phyloP scores from a whole-genome alignment of 257 asterid species.

The Catharanthus roseus region DNA sequence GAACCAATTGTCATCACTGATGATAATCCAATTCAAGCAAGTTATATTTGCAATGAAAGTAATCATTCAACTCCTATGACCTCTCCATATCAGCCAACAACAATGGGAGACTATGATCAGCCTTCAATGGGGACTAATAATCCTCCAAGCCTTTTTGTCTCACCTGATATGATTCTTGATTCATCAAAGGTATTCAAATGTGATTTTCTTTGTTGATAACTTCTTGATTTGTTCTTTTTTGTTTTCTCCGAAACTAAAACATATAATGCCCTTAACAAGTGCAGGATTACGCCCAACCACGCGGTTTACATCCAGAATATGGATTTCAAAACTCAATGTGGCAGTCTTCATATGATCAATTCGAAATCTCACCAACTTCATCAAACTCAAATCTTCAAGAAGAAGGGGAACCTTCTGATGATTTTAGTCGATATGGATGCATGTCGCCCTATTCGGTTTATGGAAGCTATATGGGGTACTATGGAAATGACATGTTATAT shows the following conservation, averaged over 20 bases:
- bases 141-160: slow-evolving; percentile 23
- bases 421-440: slow-evolving; percentile 27
- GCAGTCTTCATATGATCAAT: slow-evolving; percentile 26
- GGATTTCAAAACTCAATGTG: slow-evolving; percentile 24
- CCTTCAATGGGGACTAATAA: slow-evolving; percentile 17
- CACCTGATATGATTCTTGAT: slow-evolving; percentile 36
- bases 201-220: neutral
- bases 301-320: slow-evolving; percentile 14
- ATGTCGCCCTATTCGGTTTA: slow-evolving; percentile 32
- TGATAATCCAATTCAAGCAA: slow-evolving; percentile 22
- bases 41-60: slow-evolving; percentile 19
- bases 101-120: slow-evolving; percentile 22
- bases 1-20: slow-evolving; percentile 24
- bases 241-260: neutral
- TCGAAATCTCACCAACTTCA: slow-evolving; percentile 36
- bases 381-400: slow-evolving; percentile 37
- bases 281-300: slow-evolving; percentile 30
- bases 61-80: slow-evolving; percentile 31
- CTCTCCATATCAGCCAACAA: slow-evolving; percentile 28
- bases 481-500: slow-evolving; percentile 25
- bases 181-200: slow-evolving; percentile 31
- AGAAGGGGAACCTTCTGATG: slow-evolving; percentile 29
- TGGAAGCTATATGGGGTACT: slow-evolving; percentile 30
- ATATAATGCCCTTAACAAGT: slow-evolving; percentile 6
- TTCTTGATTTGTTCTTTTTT: neutral